Evolutionary conservation across 306 rosid genomes (phyloP), one percentile per base, ranked within the genome.

Genomic region (Begonia fuchsioides): DNA sequence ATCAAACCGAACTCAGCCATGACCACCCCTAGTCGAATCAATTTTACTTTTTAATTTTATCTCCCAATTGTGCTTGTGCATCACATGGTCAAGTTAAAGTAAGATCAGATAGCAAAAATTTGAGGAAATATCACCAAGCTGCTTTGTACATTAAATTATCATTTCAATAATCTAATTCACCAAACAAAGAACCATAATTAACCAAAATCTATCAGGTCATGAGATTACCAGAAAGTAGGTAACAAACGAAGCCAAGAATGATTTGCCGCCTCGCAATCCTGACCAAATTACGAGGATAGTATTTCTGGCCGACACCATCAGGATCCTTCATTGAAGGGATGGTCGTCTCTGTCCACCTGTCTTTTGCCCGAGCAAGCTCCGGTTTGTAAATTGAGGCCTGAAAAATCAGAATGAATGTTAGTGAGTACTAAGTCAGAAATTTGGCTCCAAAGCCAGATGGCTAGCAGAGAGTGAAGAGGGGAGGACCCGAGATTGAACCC

Each of bases 161-260:
- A 5, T 26, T 5, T 26, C 8, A 26, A 26, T 4, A 26, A 8
- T 26, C 35, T 26, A 26, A 26, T 26, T 26, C 35, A 26, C 18
- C 55, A 4, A 32, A 14, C 51, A 39, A 38, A 46, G 11, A 52
- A 52, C 6, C 56, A 38, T 20, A 4, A 1, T 26, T 26, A 64
- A 63, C 35, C 7, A 26, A 26, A 26, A 26, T 26, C 7, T 26
- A 26, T 26, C 35, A 4, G 1, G 35, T 26, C 35, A 26, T 8
- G 35, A 26, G 35, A 26, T 6, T 26, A 26, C 35, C 35, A 26
- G 8, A 0, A 26, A 26, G 35, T 26, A 26, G 35, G 4, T 26
- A 26, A 26, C 35, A 26, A 63, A 69, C 67, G 75, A 65, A 88
- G 95, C 96, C 96, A 87, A 87, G 96, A 87, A 87, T 83, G 96